These are phyloP conservation scores for Geosmithia flava DNA, from an alignment of 2,329 filamentous ascomycete species.

Conservation along the genomic window DNA sequence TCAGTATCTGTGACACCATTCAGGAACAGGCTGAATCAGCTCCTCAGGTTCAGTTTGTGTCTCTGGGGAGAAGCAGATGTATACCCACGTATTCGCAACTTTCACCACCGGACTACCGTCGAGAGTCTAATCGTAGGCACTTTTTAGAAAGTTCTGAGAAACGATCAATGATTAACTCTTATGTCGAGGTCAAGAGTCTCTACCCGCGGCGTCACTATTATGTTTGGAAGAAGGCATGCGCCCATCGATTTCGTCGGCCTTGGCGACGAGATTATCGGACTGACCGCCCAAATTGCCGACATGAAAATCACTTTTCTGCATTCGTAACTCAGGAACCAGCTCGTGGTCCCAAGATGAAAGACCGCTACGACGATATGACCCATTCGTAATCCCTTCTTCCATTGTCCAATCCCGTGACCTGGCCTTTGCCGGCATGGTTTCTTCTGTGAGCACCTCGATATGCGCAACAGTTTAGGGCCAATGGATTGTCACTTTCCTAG, in stretches of 20 bases:
- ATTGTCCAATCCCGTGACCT: conserved; percentile 10
- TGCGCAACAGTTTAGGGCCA: conserved; percentile 26
- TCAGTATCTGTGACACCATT: conserved; percentile 49
- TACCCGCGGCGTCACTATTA: conserved; percentile 20
- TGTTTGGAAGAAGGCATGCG: conserved; percentile 34
- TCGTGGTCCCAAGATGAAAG: background rate
- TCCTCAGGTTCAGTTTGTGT: conserved; percentile 49
- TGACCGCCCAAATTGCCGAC: too few relatives aligned
- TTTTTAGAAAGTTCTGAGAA: conserved; percentile 36
- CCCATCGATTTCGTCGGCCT: conserved; percentile 25
- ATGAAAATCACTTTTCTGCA: too few relatives aligned
- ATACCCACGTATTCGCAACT: conserved; percentile 28
- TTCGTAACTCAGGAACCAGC: background rate
- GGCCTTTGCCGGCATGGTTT: conserved; percentile 19
- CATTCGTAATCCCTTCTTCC: conserved; percentile 11
- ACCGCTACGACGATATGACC: conserved; percentile 5
- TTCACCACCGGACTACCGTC: conserved; percentile 36
- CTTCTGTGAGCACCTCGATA: conserved; percentile 17
- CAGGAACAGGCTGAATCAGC: conserved; percentile 46
- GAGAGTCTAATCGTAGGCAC: conserved; percentile 31
- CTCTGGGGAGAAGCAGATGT: conserved; percentile 48
- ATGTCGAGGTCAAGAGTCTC: conserved; percentile 24
- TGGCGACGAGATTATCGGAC: background rate
- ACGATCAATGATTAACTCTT: conserved; percentile 35
- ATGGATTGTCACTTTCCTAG: conserved; percentile 45